Conservation (phyloP, 2,329 filamentous ascomycete genomes). For the Fusarium proliferatum region DNA sequence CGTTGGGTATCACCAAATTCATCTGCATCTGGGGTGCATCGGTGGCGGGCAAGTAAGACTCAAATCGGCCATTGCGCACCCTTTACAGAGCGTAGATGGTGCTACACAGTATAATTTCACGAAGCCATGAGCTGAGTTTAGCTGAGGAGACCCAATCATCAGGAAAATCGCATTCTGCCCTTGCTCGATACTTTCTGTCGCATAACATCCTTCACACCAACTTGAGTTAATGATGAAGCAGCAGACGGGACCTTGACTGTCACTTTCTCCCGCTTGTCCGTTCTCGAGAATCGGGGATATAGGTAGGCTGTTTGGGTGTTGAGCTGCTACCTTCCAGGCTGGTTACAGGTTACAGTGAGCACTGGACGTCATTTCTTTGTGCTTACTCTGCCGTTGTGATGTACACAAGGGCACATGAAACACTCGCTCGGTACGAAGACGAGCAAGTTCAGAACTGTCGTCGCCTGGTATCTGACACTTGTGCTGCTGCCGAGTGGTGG, state of each 20-base stretch:
- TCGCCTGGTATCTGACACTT: not conserved
- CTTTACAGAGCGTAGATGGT: not conserved
- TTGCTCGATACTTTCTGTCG: constrained; percentile 9
- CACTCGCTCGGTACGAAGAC: not conserved
- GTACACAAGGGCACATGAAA: not conserved
- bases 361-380: constrained; percentile 7
- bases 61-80: constrained; percentile 13
- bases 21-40: constrained; percentile 5
- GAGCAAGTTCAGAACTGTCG: not conserved
- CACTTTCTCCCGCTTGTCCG: constrained; percentile 19
- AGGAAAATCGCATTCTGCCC: not conserved
- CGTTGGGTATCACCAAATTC: constrained; percentile 12
- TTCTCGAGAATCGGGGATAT: constrained; percentile 15
- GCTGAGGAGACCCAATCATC: constrained; percentile 16
- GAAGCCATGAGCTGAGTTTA: constrained; percentile 2
- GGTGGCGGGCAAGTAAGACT: not conserved
- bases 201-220: constrained; percentile 2
- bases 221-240: not conserved
- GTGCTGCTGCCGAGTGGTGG: not conserved
- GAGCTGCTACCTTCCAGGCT: not conserved
- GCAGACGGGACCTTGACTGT: not conserved
- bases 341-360: not conserved
- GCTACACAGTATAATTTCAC: constrained; percentile 7
- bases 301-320: not conserved
- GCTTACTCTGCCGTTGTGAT: constrained; percentile 9